Conservation (phyloP, 305 asterid species). For the Solanum hybrid region DNA sequence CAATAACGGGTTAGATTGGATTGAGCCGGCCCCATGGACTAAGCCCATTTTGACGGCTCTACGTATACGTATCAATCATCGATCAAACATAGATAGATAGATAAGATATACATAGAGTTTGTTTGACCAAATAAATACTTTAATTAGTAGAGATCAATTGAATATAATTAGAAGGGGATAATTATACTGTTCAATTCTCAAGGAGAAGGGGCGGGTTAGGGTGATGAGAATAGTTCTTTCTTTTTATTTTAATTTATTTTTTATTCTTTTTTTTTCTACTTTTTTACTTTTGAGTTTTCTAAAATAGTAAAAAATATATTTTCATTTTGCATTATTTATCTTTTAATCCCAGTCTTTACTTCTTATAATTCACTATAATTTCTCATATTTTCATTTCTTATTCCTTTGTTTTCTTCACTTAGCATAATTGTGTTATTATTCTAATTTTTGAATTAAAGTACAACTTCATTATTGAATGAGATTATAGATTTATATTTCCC, state of each 20-base stretch:
- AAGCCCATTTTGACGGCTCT: too few species aligned
- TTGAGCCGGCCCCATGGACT: too few species aligned
- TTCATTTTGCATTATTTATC: not conserved
- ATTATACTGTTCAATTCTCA: not conserved
- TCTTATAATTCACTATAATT: too few species aligned
- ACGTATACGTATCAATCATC: not conserved
- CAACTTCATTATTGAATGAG: not conserved
- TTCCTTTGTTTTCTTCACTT: not conserved
- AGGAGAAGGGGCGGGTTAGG: not conserved
- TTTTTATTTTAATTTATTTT: too few species aligned
- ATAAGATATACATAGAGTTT: not conserved
- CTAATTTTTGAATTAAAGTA: too few species aligned
- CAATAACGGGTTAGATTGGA: too few species aligned
- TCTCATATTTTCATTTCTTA: not conserved
- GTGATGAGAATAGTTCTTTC: not conserved
- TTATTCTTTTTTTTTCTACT: not conserved
- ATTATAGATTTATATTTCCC: too few species aligned
- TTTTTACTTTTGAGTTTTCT: not conserved
- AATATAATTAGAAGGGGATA: not conserved
- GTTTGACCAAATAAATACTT: not conserved
- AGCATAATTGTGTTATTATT: too few species aligned
- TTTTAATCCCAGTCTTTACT: not conserved
- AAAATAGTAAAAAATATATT: not conserved
- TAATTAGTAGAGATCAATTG: not conserved
- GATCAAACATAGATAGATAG: not conserved